These are phyloP conservation scores for Lachancea sp. DNA, from an alignment of 805 yeast species.

Conservation along the genomic window DNA sequence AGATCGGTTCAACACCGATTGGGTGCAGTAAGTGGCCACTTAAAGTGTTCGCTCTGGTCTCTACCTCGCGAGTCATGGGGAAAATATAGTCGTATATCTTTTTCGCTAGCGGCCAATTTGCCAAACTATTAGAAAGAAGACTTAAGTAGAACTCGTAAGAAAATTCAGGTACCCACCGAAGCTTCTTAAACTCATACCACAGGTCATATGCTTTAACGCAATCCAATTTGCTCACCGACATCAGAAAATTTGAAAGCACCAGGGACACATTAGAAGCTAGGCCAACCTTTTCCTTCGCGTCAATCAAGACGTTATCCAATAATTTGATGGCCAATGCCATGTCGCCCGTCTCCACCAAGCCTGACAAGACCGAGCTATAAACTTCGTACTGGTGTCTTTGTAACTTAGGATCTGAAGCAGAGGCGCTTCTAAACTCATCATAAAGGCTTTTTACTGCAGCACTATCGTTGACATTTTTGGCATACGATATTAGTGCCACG, in stretches of 20 bases:
- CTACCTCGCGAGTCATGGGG: constrained; percentile 29
- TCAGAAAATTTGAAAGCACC: constrained; percentile 41
- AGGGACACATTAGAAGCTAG: constrained; percentile 33
- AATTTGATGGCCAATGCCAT: constrained; percentile 46
- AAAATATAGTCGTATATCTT: constrained; percentile 35
- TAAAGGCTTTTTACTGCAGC: constrained; percentile 36
- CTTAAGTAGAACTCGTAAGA: constrained; percentile 35
- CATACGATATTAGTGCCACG: constrained; percentile 36
- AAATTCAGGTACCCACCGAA: constrained; percentile 38
- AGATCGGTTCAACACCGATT: constrained; percentile 19
- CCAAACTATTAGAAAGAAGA: constrained; percentile 32
- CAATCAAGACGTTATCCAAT: constrained; percentile 47
- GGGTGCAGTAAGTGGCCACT: constrained; percentile 24
- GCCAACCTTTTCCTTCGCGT: constrained; percentile 36
- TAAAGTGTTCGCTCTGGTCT: constrained; percentile 9
- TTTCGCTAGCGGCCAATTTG: constrained; percentile 31
- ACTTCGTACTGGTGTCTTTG: constrained; percentile 40
- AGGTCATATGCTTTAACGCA: constrained; percentile 32
- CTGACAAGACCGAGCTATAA: constrained; percentile 46
- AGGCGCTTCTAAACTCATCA: constrained; percentile 32
- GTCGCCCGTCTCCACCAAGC: constrained; percentile 47
- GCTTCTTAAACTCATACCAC: constrained; percentile 34
- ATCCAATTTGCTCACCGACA: constrained; percentile 34
- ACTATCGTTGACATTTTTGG: constrained; percentile 36
- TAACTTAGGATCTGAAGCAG: constrained; percentile 16